Evolutionary conservation across 2,329 filamentous ascomycete species (phyloP).

Genomic region (Lachnellula suecica): DNA sequence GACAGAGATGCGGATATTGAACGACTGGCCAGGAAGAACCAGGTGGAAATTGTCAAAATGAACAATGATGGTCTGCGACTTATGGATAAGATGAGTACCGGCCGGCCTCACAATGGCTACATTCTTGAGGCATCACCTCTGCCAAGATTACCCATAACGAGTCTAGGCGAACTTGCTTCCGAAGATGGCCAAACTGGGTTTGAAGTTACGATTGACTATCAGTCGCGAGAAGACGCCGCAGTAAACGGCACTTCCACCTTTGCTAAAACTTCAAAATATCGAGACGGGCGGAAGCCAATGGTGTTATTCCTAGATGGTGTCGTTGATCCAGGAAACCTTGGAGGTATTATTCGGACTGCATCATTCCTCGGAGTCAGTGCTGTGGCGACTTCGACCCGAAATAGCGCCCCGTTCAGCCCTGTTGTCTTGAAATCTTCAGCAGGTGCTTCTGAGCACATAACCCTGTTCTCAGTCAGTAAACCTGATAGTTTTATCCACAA

Average conservation of each 20-base stretch:
- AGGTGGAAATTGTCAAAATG: conserved; percentile 59
- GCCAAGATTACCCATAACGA: conserved; percentile 66
- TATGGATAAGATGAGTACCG: conserved; percentile 80
- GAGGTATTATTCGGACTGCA: conserved; percentile 83
- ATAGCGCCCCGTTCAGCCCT: conserved; percentile 72
- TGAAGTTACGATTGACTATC: conserved; percentile 58
- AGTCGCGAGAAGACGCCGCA: conserved; percentile 70
- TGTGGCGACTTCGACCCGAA: conserved; percentile 72
- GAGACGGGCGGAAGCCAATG: conserved; percentile 59
- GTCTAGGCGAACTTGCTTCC: conserved; percentile 41
- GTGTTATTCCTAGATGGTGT: conserved; percentile 75
- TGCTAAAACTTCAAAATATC: conserved; percentile 28
- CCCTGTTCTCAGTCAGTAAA: conserved; percentile 68
- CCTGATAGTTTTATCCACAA: conserved; percentile 67
- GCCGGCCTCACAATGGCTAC: conserved; percentile 86
- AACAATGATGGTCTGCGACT: conserved; percentile 60
- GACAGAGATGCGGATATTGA: conserved; percentile 45
- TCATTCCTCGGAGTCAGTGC: conserved; percentile 90
- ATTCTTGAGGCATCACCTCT: conserved; percentile 85
- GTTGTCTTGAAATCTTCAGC: conserved; percentile 84
- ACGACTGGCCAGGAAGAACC: conserved; percentile 45
- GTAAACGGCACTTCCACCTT: conserved; percentile 70
- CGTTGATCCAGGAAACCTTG: conserved; percentile 85
- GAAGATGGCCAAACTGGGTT: conserved; percentile 47
- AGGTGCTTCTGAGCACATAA: conserved; percentile 80